phyloP scores from a whole-genome alignment of 768 basidiomycete genomes.

The Hortiboletus campestris region DNA sequence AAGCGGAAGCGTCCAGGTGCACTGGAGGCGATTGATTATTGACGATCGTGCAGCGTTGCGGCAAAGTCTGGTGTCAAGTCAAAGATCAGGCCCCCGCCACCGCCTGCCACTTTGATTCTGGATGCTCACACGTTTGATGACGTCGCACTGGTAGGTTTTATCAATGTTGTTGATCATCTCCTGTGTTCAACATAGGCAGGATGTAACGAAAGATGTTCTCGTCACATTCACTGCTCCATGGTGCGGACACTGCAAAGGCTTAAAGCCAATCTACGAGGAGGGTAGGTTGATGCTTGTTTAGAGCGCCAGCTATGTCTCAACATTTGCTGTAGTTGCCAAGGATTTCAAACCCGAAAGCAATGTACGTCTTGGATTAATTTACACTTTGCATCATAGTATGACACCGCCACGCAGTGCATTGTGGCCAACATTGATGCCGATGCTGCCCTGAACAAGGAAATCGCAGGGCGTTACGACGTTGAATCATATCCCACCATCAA shows the following conservation, averaged over 20 bases:
- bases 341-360: slow-evolving; percentile 76
- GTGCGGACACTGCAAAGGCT: slow-evolving; percentile 94
- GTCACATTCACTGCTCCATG: slow-evolving; percentile 83
- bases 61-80: slow-evolving; percentile 78
- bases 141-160: slow-evolving; percentile 56
- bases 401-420: slow-evolving; percentile 57
- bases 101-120: slow-evolving; percentile 64
- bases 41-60: slow-evolving; percentile 54
- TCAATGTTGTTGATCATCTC: not conserved
- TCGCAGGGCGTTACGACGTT: slow-evolving; percentile 73
- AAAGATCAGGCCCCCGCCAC: slow-evolving; percentile 83
- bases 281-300: slow-evolving; percentile 36
- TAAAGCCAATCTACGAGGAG: slow-evolving; percentile 87
- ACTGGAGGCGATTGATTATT: not conserved
- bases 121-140: slow-evolving; percentile 74
- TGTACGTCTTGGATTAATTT: slow-evolving; percentile 39
- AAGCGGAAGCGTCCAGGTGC: slow-evolving; percentile 25
- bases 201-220: slow-evolving; percentile 75
- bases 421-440: slow-evolving; percentile 93
- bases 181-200: slow-evolving; percentile 36
- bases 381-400: slow-evolving; percentile 1
- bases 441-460: slow-evolving; percentile 68
- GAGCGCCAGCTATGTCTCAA: not conserved
- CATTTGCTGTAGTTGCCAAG: slow-evolving; percentile 54
- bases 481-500: slow-evolving; percentile 90